Evolutionary conservation across 129 eudicot species (phyloP).

Genomic region (Helianthus tuberosus): DNA sequence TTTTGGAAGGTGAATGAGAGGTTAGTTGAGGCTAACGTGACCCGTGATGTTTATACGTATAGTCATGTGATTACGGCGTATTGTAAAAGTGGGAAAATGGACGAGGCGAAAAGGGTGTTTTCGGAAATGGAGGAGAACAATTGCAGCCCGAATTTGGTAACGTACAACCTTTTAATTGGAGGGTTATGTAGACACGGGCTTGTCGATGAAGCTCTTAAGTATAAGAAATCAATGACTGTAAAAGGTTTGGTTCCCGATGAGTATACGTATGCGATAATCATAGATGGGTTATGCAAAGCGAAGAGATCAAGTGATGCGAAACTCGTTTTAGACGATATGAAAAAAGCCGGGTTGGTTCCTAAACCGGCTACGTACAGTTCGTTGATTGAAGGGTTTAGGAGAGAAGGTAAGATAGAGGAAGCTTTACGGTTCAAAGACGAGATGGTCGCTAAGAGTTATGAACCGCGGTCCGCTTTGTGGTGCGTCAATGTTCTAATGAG

Average conservation of each 20-base stretch:
- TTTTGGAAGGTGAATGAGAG: constrained; percentile 41
- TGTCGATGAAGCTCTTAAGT: constrained; percentile 39
- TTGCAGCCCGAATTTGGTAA: constrained; percentile 30
- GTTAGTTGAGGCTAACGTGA: constrained; percentile 21
- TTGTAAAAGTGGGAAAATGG: constrained; percentile 35
- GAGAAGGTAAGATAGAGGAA: constrained; percentile 35
- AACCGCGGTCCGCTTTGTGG: constrained; percentile 41
- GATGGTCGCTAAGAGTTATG: constrained; percentile 34
- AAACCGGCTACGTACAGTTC: constrained; percentile 5
- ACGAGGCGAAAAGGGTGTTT: constrained; percentile 42
- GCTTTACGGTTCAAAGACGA: constrained; percentile 22
- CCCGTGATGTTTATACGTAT: constrained; percentile 32
- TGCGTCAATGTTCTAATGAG: constrained; percentile 59
- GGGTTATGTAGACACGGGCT: constrained; percentile 36
- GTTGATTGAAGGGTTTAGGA: constrained; percentile 21
- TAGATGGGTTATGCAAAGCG: constrained; percentile 35
- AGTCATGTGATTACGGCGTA: constrained; percentile 37
- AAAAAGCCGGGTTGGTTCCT: constrained; percentile 28
- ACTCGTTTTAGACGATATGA: constrained; percentile 37
- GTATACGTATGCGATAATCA: constrained; percentile 28
- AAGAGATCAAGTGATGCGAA: constrained; percentile 34
- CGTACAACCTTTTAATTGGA: constrained; percentile 24
- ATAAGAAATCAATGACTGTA: constrained; percentile 26
- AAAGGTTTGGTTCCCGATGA: constrained; percentile 35
- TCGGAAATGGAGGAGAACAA: constrained; percentile 28